A percentile compares a stretch with the other conserved stretches of the same genome.
Conservation (phyloP, 208 protist genomes). For the Acanthamoeba royreba region DNA sequence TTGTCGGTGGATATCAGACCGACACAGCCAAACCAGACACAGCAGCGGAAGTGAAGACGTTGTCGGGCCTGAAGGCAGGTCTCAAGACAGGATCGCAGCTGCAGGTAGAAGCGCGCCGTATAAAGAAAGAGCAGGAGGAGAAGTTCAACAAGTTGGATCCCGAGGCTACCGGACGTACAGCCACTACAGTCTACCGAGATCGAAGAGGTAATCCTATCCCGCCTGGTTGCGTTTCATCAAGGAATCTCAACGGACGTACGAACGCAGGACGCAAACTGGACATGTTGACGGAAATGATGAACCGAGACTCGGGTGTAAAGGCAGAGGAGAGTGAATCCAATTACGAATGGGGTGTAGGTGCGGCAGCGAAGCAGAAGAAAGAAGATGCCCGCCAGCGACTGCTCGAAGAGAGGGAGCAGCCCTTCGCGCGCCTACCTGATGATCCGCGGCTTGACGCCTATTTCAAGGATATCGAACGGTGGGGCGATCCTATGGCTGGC, state of each 20-base stretch:
- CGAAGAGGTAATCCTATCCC: no score
- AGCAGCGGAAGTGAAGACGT: background rate
- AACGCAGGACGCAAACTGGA: constrained; percentile 34
- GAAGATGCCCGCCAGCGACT: background rate
- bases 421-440: constrained; percentile 55
- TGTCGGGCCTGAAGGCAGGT: constrained; percentile 9
- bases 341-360: constrained; percentile 49
- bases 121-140: constrained; percentile 19
- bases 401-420: background rate
- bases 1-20: no score
- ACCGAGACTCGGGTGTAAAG: background rate
- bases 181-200: constrained; percentile 64
- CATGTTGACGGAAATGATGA: constrained; percentile 41
- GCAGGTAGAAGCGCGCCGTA: background rate
- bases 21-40: background rate
- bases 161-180: constrained; percentile 28
- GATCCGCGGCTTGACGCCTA: constrained; percentile 53
- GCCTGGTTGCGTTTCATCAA: no score
- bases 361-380: constrained; percentile 20
- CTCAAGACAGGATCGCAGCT: background rate
- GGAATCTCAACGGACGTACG: no score
- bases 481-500: constrained; percentile 72
- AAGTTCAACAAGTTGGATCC: constrained; percentile 44
- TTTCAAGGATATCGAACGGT: constrained; percentile 35
- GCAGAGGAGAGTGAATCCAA: background rate